Evolutionary conservation across 2,329 filamentous ascomycete genomes (phyloP).

Genomic region (Epichloe festucae): DNA sequence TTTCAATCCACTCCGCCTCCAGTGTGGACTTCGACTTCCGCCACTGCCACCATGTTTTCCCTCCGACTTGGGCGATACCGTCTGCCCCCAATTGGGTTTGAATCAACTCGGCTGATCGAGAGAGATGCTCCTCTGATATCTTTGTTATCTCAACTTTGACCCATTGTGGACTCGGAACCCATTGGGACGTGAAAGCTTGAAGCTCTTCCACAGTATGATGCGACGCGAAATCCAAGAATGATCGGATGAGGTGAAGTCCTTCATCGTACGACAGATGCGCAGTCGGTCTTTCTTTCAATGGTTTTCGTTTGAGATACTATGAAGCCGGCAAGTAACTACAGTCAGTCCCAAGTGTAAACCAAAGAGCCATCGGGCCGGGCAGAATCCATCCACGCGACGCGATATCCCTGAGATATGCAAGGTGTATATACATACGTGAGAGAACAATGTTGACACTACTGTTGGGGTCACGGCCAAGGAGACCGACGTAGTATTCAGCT

Average conservation of each 20-base stretch:
- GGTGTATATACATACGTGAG: conserved; percentile 50
- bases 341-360: not conserved
- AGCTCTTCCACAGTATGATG: conserved; percentile 87
- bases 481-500: conserved; percentile 68
- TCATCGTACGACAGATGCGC: conserved; percentile 91
- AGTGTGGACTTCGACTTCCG: conserved; percentile 52
- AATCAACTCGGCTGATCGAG: conserved; percentile 53
- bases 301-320: conserved; percentile 71
- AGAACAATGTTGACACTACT: conserved; percentile 73
- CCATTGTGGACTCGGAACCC: conserved; percentile 84
- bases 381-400: not conserved
- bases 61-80: conserved; percentile 65
- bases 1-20: conserved; percentile 91
- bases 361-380: not conserved
- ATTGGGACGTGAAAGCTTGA: conserved; percentile 81
- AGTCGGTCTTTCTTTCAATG: conserved; percentile 65
- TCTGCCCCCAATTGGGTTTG: conserved; percentile 63
- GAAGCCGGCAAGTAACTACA: not conserved
- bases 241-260: conserved; percentile 73
- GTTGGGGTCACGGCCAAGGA: conserved; percentile 76
- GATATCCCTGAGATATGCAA: not conserved
- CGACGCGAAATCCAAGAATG: conserved; percentile 74
- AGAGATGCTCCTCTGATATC: conserved; percentile 52
- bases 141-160: conserved; percentile 60
- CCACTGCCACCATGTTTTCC: conserved; percentile 85